Base-by-base conservation (phyloP, 1,284 basidiomycete species). In the Lentinus polychrous region DNA sequence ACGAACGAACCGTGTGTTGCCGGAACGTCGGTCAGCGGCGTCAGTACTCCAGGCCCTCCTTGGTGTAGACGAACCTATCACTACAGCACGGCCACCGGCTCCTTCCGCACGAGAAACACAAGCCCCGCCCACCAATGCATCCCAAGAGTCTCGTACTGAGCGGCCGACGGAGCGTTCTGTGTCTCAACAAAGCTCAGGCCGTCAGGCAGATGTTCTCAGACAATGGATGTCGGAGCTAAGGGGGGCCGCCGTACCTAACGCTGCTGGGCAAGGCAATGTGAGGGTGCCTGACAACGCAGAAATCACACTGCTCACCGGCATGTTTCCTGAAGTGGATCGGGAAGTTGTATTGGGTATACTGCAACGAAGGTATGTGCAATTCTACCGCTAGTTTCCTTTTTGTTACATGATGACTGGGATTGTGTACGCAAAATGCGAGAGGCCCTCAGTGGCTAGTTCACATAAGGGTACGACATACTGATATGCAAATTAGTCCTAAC, bases 211-310 rank as follows among this genome's bases (percentile, higher is more conserved):
- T 10, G 27, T 27, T 10, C 27, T 93, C 64, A 79, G 86, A 42
- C 85, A 89, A 60, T 92, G 88, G 86, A 84, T 92, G 33, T 76
- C 85, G 52, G 86, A 86, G 57, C 65, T 92, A 55, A 86, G 86
- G 1, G 88, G 86, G 3, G 68, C 83, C 8, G 55, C 60, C 10
- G 41, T 55, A 62, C 74, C 39, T 73, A 76, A 43, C 64, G 75
- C 59, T 48, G 57, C 47, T 48, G 64, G 46, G 41, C 73, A 42
- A 74, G 83, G 56, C 3, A 60, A 57, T 23, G 72, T 88, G 46
- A 76, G 86, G 42, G 81, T 82, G 12, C 86, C 90, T 1, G 75
- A 74, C 36, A 86, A 91, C 40, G 69, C 75, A 27, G 91, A 94
- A 67, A 86, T 93, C 43, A 66, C 70, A 17, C 82, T 86, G 42